Evolutionary conservation across 768 basidiomycete genomes (phyloP).

Genomic region (Termitomyces sp.): DNA sequence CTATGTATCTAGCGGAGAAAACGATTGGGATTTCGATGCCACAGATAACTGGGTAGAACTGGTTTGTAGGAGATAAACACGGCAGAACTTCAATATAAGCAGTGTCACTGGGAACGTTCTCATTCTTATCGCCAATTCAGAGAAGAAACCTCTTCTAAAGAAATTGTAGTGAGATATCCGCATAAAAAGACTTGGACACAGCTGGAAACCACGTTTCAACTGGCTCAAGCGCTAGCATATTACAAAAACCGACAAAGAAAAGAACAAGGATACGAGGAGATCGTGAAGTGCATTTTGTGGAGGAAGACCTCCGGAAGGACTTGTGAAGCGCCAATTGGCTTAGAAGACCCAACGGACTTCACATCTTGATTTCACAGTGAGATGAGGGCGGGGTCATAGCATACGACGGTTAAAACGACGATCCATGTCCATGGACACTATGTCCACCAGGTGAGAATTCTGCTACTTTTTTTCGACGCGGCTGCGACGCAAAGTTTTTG

Average conservation of each 20-base stretch:
- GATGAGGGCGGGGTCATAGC: neutral
- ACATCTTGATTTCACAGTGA: conserved; percentile 23
- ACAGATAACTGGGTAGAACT: conserved; percentile 26
- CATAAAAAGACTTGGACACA: too few relatives aligned
- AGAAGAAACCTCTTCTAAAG: too few relatives aligned
- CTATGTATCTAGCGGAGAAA: conserved; percentile 38
- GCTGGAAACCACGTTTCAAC: too few relatives aligned
- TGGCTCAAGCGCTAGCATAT: too few relatives aligned
- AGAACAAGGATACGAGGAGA: conserved; percentile 43
- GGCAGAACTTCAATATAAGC: conserved; percentile 32
- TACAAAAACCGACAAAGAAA: conserved; percentile 28
- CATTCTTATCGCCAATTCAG: too few relatives aligned
- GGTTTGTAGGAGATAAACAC: conserved; percentile 49
- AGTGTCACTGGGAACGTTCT: conserved; percentile 30
- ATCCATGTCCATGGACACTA: conserved; percentile 46
- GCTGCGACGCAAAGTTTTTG: too few relatives aligned
- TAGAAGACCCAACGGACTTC: conserved; percentile 39
- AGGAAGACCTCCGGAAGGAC: conserved; percentile 24
- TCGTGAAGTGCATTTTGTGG: conserved; percentile 23
- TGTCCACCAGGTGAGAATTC: conserved; percentile 41
- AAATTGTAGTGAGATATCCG: too few relatives aligned
- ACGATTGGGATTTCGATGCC: conserved; percentile 34
- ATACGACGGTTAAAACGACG: conserved; percentile 45
- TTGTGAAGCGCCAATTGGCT: conserved; percentile 48
- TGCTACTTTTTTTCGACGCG: neutral